phyloP scores from a whole-genome alignment of 2,329 filamentous ascomycete genomes.

The Fusarium anthophilum region DNA sequence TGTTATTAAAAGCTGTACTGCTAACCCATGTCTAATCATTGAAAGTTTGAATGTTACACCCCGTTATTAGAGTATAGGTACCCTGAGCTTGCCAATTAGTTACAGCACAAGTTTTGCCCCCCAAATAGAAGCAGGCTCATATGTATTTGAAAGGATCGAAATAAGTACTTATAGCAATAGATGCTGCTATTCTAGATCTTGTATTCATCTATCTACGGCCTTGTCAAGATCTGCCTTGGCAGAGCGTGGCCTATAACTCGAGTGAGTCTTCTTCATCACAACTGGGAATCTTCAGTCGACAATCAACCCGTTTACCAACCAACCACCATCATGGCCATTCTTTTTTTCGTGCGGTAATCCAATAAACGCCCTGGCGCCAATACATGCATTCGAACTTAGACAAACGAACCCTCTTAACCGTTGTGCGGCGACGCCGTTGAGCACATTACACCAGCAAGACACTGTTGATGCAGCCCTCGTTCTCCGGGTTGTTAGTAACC shows the following conservation, averaged over 20 bases:
- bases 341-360: slow-evolving; percentile 35
- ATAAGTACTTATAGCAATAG: neutral
- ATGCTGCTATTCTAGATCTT: slow-evolving; percentile 6
- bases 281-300: slow-evolving; percentile 43
- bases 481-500: slow-evolving; percentile 58
- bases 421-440: neutral
- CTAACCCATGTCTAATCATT: neutral
- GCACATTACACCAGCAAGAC: slow-evolving; percentile 39
- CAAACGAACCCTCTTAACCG: slow-evolving; percentile 24
- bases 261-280: slow-evolving; percentile 43
- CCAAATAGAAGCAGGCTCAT: neutral
- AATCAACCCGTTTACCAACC: slow-evolving; percentile 38
- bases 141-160: neutral
- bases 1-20: neutral
- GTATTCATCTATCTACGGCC: slow-evolving; percentile 31
- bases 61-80: neutral
- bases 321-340: slow-evolving; percentile 30
- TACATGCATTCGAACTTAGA: slow-evolving; percentile 42
- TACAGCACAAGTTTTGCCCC: neutral
- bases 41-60: neutral
- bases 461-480: slow-evolving; percentile 51
- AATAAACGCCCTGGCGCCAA: slow-evolving; percentile 43
- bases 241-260: slow-evolving; percentile 34
- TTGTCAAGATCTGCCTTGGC: slow-evolving; percentile 27
- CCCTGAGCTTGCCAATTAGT: too few relatives aligned